Evolutionary conservation across 140 eudicot genomes (phyloP), one percentile per base, ranked within the genome.

Genomic region (Ambrosia hybrid): DNA sequence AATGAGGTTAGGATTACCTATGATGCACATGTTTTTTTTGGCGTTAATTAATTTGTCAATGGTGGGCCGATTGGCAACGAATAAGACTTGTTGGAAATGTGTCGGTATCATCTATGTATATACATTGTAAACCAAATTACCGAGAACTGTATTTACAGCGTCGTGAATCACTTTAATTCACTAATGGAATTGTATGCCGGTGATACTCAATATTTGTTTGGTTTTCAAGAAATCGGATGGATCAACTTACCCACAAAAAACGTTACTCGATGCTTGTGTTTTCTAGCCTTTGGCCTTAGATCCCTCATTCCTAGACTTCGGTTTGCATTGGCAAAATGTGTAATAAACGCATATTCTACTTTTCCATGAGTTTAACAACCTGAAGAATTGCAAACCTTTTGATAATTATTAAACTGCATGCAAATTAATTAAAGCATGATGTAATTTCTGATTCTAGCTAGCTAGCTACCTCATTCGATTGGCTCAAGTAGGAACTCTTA

Each of bases 241-340:
- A 46, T 5, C 51, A 46, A 46, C 78, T 58, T 79, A 85, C 91
- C 91, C 4, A 80, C 33, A 11, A 75, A 70, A 74, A 82, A 80
- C 43, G 87, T 79, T 21, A 73, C 38, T 55, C 85, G 65, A 45
- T 82, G 87, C 57, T 36, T 80, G 57, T 83, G 84, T 72, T 66
- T 78, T 75, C 78, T 80, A 56, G 76, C 49, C 60, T 68, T 58
- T 52, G 84, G 86, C 48, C 86, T 43, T 70, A 84, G 59, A 34
- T 57, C 49, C 0, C 53, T 53, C 94, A 87, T 87, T 65, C 84
- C 94, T 68, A 79, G 79, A 34, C 82, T 76, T 1, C 82, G 84
- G 77, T 84, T 87, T 45, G 81, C 85, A 52, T 84, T 87, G 38
- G 86, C 73, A 57, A 87, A 87, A 64, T 86, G 86, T 65, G 82